Base-by-base conservation (phyloP, 495 filamentous ascomycete species). In the Daldinia loculata region DNA sequence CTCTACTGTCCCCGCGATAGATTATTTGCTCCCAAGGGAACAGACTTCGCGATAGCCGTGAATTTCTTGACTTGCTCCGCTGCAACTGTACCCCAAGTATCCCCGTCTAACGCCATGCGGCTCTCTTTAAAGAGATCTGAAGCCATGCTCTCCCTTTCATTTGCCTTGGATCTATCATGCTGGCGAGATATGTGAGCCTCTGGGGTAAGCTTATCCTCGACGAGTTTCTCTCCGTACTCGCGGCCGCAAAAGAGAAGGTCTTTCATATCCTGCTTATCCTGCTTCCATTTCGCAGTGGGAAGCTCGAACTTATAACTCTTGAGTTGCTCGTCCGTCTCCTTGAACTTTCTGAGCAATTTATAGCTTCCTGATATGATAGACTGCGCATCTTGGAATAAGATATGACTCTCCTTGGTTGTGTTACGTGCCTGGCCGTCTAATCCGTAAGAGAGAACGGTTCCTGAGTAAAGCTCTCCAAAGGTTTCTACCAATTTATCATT, bases 81-180 rank as follows among this genome's bases (percentile, higher is more conserved):
- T 2, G 79, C 80, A 39, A 77, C 63, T 6, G 68, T 55, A 1
- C 78, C 81, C 81, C 80, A 82, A 9, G 67, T 78, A 63, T 78
- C 74, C 43, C 27, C 69, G 2, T 56, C 67, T 26, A 72, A 15
- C 5, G 39, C 52, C 67, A 71, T 70, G 24, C 63, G 72, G 24
- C 74, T 78, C 56, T 71, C 71, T 12, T 77, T 72, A 69, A 84
- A 82, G 29, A 84, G 24, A 0, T 74, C 69, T 24, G 65, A 62
- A 4, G 75, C 72, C 39, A 78, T 45, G 1, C 64, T 69, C 27
- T 78, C 77, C 8, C 75, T 74, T 27, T 81, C 78, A 1, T n/a
- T 59, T 71, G 66, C 63, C 24, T 66, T 61, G 50, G 65, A 63
- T 27, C 36, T 59, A n/a, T 77, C 69, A 26, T 71, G 58, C 24